These are phyloP conservation scores for Annulohypoxylon moriforme DNA, from an alignment of 495 filamentous ascomycete genomes.

Conservation along the genomic window DNA sequence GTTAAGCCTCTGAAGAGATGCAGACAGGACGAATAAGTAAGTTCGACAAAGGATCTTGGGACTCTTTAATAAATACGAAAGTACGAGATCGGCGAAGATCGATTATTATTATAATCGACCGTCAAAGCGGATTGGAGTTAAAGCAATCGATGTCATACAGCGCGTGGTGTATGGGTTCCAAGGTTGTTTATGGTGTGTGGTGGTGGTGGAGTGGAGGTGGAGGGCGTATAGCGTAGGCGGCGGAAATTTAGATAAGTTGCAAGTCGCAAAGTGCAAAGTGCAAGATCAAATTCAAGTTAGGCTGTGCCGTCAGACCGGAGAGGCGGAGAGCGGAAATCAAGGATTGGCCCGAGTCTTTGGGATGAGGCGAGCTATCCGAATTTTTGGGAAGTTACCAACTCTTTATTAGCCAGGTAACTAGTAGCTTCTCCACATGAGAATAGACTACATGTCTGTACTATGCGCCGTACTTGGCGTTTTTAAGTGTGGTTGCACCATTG, in stretches of 20 bases:
- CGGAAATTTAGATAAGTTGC: conserved; percentile 14
- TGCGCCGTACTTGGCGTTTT: no score
- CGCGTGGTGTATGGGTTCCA: no score
- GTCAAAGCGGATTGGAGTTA: not conserved
- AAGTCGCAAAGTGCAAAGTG: not conserved
- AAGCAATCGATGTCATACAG: conserved; percentile 34
- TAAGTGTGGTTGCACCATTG: conserved; percentile 31
- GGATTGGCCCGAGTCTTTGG: conserved; percentile 26
- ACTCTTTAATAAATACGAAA: not conserved
- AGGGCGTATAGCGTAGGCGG: conserved; percentile 12
- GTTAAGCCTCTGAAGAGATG: conserved; percentile 6
- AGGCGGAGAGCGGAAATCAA: conserved; percentile 1
- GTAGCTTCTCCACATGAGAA: conserved; percentile 19
- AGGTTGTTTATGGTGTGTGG: no score
- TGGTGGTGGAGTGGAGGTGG: no score
- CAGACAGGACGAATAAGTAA: not conserved
- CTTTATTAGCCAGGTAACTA: conserved; percentile 20
- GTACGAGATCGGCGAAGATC: conserved; percentile 12
- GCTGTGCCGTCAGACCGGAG: not conserved
- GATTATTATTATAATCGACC: conserved; percentile 39
- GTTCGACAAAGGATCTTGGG: not conserved
- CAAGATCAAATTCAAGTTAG: not conserved
- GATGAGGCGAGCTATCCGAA: conserved; percentile 8
- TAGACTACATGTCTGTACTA: no score
- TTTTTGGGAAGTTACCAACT: conserved; percentile 13